These are phyloP conservation scores for Phaffia australis DNA, from an alignment of 768 basidiomycete genomes.

Conservation along the genomic window DNA sequence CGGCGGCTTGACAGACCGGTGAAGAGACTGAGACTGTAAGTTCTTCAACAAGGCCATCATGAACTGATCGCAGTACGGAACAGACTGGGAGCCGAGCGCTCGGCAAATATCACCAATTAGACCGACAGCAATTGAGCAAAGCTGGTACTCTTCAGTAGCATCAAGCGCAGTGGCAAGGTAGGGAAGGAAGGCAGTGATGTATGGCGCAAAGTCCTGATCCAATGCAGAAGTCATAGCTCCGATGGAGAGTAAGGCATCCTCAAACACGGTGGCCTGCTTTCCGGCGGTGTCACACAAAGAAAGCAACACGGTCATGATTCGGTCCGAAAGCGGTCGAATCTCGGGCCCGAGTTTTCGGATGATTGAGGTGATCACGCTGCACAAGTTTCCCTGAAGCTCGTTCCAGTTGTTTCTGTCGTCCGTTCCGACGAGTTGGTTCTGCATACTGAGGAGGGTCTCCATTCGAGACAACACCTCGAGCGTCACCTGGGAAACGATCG, in stretches of 20 bases:
- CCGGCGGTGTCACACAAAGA: constrained; percentile 74
- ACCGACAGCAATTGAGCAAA: constrained; percentile 91
- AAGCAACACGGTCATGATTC: constrained; percentile 85
- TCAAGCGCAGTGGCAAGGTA: constrained; percentile 81
- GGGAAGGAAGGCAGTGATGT: constrained; percentile 73
- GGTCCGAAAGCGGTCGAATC: constrained; percentile 78
- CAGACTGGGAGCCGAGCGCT: constrained; percentile 72
- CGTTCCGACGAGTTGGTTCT: constrained; percentile 84
- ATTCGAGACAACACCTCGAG: constrained; percentile 76
- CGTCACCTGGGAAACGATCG: constrained; percentile 69
- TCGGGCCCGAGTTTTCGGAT: constrained; percentile 71
- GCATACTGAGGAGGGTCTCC: constrained; percentile 74
- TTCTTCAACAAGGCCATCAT: constrained; percentile 88
- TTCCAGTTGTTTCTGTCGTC: constrained; percentile 99
- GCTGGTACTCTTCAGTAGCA: constrained; percentile 85
- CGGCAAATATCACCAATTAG: constrained; percentile 94
- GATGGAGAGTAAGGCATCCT: constrained; percentile 90
- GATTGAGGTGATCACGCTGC: constrained; percentile 74
- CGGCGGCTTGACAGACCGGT: constrained; percentile 92
- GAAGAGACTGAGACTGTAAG: constrained; percentile 76
- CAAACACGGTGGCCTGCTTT: constrained; percentile 86
- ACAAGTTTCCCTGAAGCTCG: constrained; percentile 90
- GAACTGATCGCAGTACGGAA: constrained; percentile 72
- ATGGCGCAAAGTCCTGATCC: constrained; percentile 65
- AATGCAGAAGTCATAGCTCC: constrained; percentile 76